These are phyloP conservation scores for Trichoderma sp. DNA, from an alignment of 2,329 filamentous ascomycete species.

Conservation along the genomic window DNA sequence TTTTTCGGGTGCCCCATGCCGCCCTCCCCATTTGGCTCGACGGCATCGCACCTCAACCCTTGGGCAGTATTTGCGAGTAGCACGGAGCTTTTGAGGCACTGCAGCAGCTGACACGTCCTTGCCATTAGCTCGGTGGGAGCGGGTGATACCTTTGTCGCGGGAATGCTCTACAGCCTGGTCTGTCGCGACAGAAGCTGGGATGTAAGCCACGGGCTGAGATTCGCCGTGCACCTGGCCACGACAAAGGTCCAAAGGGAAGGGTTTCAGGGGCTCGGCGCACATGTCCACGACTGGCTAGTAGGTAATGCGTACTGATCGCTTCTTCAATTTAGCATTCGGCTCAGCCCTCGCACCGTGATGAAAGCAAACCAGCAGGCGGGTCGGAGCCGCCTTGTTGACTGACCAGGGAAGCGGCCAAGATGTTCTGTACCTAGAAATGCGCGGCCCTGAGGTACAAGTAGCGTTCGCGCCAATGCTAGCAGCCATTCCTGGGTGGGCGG, in stretches of 20 bases:
- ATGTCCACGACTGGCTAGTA: conserved; percentile 20
- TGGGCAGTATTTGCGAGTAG: conserved; percentile 10
- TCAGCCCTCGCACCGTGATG: neutral
- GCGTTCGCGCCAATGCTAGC: conserved; percentile 12
- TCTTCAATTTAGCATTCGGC: neutral
- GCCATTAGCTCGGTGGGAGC: conserved; percentile 65
- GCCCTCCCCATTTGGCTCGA: neutral
- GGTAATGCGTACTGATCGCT: conserved; percentile 11
- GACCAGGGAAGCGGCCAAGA: neutral
- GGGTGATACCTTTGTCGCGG: conserved; percentile 75
- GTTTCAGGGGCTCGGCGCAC: conserved; percentile 53
- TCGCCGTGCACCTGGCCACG: conserved; percentile 68
- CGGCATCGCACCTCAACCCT: neutral
- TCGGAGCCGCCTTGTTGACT: neutral
- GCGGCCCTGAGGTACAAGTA: conserved; percentile 11
- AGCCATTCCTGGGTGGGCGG: neutral
- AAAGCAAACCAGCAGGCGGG: neutral
- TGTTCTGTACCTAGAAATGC: neutral
- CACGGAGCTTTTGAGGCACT: conserved; percentile 19
- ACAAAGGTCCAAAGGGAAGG: conserved; percentile 68
- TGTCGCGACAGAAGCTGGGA: conserved; percentile 53
- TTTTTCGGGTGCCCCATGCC: neutral
- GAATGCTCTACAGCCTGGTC: conserved; percentile 64
- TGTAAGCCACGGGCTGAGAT: conserved; percentile 50
- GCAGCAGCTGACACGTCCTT: conserved; percentile 18